phyloP scores from a whole-genome alignment of 371 early-diverging fungal genomes.

The Zychaea mexicana region DNA sequence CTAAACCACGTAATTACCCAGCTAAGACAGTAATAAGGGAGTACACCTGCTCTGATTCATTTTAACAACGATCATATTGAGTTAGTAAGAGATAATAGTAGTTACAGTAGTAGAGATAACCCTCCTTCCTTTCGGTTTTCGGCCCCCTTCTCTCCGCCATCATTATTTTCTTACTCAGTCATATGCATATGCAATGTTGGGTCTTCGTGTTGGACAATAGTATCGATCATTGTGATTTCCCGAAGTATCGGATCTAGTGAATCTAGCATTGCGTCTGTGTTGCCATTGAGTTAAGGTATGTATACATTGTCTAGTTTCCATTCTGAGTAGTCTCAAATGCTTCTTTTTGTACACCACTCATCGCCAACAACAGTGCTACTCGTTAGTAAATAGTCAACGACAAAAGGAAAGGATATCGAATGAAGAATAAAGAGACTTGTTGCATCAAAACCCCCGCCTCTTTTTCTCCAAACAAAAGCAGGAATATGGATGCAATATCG shows the following conservation, averaged over 20 bases:
- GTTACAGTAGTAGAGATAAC: too few relatives aligned
- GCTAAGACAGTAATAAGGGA: conserved; percentile 80
- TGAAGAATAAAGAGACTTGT: conserved; percentile 56
- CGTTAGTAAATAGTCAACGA: too few relatives aligned
- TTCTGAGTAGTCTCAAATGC: too few relatives aligned
- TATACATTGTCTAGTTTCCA: too few relatives aligned
- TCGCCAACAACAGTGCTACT: too few relatives aligned
- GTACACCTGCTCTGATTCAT: conserved; percentile 51
- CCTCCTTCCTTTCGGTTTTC: too few relatives aligned
- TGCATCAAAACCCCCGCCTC: conserved; percentile 53
- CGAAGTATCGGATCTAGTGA: conserved; percentile 15
- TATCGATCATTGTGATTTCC: conserved; percentile 57
- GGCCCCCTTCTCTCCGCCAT: too few relatives aligned
- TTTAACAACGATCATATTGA: too few relatives aligned
- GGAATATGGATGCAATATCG: conserved; percentile 67
- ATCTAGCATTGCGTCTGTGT: conserved; percentile 62
- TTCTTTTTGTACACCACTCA: too few relatives aligned
- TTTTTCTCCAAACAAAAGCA: conserved; percentile 57
- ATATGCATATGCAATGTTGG: conserved; percentile 51
- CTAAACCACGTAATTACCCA: conserved; percentile 91
- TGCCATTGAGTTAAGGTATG: background rate
- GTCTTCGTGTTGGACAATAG: conserved; percentile 55
- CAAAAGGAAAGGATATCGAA: conserved; percentile 58
- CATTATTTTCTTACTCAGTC: conserved; percentile 32
- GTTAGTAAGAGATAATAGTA: too few relatives aligned